Conservation (phyloP, 2,329 filamentous ascomycete genomes). For the Claviceps pazoutovae region DNA sequence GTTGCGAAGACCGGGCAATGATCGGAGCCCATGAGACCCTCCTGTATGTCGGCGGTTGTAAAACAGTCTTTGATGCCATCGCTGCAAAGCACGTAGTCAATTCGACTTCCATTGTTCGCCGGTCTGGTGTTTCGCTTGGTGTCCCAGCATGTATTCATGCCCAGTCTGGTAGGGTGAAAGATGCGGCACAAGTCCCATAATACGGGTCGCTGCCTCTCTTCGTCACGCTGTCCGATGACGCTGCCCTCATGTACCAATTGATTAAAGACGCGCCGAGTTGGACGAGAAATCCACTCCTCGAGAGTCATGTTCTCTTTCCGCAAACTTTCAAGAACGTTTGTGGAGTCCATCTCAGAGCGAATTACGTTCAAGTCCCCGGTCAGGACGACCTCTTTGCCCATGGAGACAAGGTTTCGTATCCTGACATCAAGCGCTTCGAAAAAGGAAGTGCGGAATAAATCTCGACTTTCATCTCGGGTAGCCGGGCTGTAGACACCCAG, state of each 20-base stretch:
- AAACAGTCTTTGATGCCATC: slow-evolving; percentile 71
- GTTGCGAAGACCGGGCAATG: slow-evolving; percentile 86
- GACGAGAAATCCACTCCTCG: slow-evolving; percentile 58
- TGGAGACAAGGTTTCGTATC: slow-evolving; percentile 65
- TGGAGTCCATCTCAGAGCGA: slow-evolving; percentile 57
- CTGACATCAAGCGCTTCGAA: slow-evolving; percentile 67
- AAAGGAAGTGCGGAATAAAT: slow-evolving; percentile 71
- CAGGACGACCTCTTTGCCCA: slow-evolving; percentile 75
- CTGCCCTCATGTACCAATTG: slow-evolving; percentile 65
- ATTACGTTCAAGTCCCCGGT: slow-evolving; percentile 81
- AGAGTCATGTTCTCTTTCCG: slow-evolving; percentile 53
- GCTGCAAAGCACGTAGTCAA: slow-evolving; percentile 86
- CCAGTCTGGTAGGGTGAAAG: slow-evolving; percentile 64
- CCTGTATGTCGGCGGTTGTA: slow-evolving; percentile 70
- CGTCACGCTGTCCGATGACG: slow-evolving; percentile 51
- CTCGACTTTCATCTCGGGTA: slow-evolving; percentile 68
- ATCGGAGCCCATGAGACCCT: slow-evolving; percentile 86
- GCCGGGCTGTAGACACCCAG: slow-evolving; percentile 89
- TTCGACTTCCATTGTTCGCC: slow-evolving; percentile 81
- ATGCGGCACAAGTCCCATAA: slow-evolving; percentile 73
- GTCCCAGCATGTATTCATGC: slow-evolving; percentile 98
- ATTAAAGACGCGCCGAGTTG: slow-evolving; percentile 68
- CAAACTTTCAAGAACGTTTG: slow-evolving; percentile 57
- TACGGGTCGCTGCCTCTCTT: slow-evolving; percentile 54
- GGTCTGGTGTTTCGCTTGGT: slow-evolving; percentile 91